Evolutionary conservation across 495 filamentous ascomycete species (phyloP).

Genomic region (Penicillium riverlandense): DNA sequence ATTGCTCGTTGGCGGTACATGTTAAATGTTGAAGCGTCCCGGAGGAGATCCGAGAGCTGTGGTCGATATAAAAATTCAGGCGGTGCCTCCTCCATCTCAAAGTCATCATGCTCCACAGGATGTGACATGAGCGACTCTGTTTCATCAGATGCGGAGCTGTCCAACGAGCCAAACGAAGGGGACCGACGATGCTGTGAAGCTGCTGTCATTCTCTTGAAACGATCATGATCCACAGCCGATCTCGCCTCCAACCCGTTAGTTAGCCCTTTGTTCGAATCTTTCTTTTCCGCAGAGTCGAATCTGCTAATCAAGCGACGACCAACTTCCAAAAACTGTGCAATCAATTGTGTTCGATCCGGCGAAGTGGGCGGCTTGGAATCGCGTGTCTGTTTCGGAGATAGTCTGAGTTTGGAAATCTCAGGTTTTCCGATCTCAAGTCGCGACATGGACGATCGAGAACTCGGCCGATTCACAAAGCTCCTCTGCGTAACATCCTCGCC

Average conservation of each 20-base stretch:
- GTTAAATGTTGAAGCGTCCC: conserved; percentile 54
- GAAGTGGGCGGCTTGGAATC: conserved; percentile 11
- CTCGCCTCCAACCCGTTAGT: conserved; percentile 23
- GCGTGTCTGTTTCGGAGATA: conserved; percentile 21
- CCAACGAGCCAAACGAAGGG: conserved; percentile 18
- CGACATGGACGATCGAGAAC: conserved; percentile 43
- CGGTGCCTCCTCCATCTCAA: conserved; percentile 21
- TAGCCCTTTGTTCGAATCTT: conserved; percentile 5
- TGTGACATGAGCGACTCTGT: conserved; percentile 18
- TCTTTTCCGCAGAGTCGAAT: conserved; percentile 23
- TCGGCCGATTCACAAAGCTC: conserved; percentile 31
- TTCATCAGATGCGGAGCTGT: conserved; percentile 15
- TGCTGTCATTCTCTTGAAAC: conserved; percentile 24
- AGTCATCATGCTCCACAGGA: conserved; percentile 16
- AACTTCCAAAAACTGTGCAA: conserved; percentile 39
- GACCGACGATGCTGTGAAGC: conserved; percentile 11
- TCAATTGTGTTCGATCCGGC: conserved; percentile 37
- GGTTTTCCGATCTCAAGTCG: conserved; percentile 34
- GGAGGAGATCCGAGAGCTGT: conserved; percentile 47
- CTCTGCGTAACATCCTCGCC: conserved; percentile 40
- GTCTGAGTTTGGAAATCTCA: conserved; percentile 20
- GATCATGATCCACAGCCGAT: conserved; percentile 31
- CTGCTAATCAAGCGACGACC: conserved; percentile 33
- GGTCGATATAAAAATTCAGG: conserved; percentile 43
- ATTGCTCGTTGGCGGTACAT: conserved; percentile 43